These are phyloP conservation scores for Solanum microdontum DNA, from an alignment of 257 asterid species.

Conservation along the genomic window DNA sequence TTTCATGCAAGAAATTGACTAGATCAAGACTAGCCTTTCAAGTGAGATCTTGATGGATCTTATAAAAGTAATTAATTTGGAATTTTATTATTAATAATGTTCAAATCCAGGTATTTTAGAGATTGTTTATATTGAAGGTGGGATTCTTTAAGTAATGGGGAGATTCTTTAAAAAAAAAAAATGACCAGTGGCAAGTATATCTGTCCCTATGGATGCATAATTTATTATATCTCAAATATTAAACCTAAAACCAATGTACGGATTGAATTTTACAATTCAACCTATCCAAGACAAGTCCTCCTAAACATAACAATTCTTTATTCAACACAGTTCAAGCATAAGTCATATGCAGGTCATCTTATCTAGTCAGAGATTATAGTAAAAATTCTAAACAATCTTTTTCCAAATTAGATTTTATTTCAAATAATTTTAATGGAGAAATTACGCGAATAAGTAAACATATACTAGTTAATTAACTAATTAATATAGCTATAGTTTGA, in stretches of 20 bases:
- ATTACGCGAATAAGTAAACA: too few relatives aligned
- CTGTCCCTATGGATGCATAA: conserved; percentile 2
- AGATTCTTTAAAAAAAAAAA: conserved; percentile 9
- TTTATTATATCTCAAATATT: not conserved
- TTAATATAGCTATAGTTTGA: too few relatives aligned
- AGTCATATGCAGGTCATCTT: not conserved
- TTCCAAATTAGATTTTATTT: not conserved
- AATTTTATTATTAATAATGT: conserved; percentile 5
- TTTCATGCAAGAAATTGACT: conserved; percentile 26
- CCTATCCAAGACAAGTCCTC: conserved; percentile 2
- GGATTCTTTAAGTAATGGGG: conserved; percentile 5
- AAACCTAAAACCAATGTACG: not conserved
- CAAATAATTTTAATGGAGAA: not conserved
- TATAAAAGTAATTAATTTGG: not conserved
- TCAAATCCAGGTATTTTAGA: conserved; percentile 1
- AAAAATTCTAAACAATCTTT: not conserved
- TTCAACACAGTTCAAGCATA: not conserved
- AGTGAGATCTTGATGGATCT: conserved; percentile 36
- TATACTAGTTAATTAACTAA: too few relatives aligned
- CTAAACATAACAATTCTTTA: not conserved
- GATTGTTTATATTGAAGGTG: not conserved
- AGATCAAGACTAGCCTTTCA: conserved; percentile 29
- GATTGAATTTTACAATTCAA: not conserved
- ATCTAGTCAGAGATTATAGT: not conserved
- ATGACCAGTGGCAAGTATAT: conserved; percentile 8